These are phyloP conservation scores for Tulasnella sp. DNA, from an alignment of 768 basidiomycete species.

Conservation along the genomic window DNA sequence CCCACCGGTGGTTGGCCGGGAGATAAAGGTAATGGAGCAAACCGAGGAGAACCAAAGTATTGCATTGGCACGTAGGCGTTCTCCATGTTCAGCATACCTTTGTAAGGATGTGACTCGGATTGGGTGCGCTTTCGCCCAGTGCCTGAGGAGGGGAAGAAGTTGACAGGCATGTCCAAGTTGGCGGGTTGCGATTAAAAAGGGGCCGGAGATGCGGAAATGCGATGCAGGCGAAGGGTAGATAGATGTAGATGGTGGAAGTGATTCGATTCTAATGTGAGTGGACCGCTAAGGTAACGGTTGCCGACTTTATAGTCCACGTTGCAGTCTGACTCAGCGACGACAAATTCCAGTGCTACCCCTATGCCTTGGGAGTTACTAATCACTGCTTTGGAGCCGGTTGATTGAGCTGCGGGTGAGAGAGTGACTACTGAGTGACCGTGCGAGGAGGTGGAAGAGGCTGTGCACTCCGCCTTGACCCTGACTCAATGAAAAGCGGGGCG, in stretches of 20 bases:
- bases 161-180: not conserved
- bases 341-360: no score
- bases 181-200: not conserved
- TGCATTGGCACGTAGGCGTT: conserved; percentile 5
- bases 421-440: no score
- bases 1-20: not conserved
- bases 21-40: conserved; percentile 3
- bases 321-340: no score
- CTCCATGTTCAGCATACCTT: not conserved
- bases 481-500: no score
- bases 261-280: no score
- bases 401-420: not conserved
- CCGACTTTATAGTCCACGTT: no score
- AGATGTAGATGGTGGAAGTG: no score
- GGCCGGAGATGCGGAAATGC: not conserved
- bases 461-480: no score
- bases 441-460: no score
- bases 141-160: not conserved
- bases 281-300: no score
- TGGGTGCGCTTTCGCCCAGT: conserved; percentile 6
- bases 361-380: no score
- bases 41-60: conserved; percentile 8
- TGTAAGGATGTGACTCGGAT: conserved; percentile 3
- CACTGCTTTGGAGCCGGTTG: not conserved
- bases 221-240: no score